Evolutionary conservation across 2,329 filamentous ascomycete species (phyloP).

Genomic region (Juglanconis juglandina): DNA sequence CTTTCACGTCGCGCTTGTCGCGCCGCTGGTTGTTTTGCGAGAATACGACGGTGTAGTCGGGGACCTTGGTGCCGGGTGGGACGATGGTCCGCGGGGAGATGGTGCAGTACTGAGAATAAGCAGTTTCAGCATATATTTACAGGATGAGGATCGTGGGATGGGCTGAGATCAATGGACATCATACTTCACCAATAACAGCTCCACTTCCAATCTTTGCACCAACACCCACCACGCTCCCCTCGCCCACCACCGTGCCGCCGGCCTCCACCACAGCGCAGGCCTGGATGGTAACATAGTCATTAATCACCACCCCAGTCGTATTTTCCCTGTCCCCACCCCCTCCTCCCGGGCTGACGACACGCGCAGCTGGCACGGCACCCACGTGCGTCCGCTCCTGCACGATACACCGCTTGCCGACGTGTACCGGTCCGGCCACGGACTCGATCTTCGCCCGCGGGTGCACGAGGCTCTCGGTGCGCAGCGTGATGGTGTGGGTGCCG

Average conservation of each 20-base stretch:
- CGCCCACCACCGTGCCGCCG: constrained; percentile 59
- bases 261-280: constrained; percentile 59
- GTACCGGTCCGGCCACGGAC: constrained; percentile 73
- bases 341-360: constrained; percentile 9
- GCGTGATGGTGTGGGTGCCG: constrained; percentile 73
- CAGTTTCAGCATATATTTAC: constrained; percentile 21
- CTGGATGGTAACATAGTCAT: constrained; percentile 61
- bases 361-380: constrained; percentile 40
- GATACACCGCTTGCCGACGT: constrained; percentile 77
- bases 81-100: constrained; percentile 63
- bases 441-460: constrained; percentile 82
- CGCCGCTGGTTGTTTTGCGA: constrained; percentile 57
- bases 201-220: constrained; percentile 58
- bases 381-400: constrained; percentile 67
- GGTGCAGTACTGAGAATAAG: constrained; percentile 55
- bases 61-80: constrained; percentile 53
- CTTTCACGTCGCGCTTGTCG: constrained; percentile 59
- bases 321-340: constrained; percentile 11
- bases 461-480: constrained; percentile 75
- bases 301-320: constrained; percentile 52
- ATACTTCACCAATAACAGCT: constrained; percentile 60
- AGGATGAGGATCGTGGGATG: constrained; percentile 4
- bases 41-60: constrained; percentile 68
- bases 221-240: constrained; percentile 58
- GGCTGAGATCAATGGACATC: constrained; percentile 15